Conservation (phyloP, 805 yeast species). For the Trichomonascus vanleenenianus region DNA sequence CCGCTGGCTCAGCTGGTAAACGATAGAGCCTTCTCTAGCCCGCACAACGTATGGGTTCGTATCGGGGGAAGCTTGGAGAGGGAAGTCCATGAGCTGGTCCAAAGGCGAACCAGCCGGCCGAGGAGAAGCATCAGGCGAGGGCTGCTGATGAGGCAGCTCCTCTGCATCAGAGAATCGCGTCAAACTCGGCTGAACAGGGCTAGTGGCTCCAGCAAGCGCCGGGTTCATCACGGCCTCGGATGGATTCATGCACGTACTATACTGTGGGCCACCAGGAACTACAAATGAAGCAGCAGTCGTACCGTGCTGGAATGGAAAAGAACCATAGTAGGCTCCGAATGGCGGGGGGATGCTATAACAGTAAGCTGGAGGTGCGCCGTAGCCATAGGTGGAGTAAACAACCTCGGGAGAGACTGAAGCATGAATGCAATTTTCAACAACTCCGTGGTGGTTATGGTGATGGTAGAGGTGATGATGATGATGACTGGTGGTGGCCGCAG, state of each 20-base stretch:
- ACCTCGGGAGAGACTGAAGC: background rate
- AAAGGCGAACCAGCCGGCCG: background rate
- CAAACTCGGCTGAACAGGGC: no score
- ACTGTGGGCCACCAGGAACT: no score
- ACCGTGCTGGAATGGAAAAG: background rate
- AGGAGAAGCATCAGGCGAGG: background rate
- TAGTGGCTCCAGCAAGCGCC: no score
- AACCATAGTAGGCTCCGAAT: no score
- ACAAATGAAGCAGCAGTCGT: background rate
- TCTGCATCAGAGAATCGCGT: background rate
- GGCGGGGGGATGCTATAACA: no score
- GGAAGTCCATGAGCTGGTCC: background rate
- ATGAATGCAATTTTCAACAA: no score
- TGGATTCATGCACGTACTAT: conserved; percentile 3
- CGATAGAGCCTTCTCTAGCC: background rate
- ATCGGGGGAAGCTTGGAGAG: background rate
- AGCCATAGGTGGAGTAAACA: background rate
- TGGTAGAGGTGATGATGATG: no score
- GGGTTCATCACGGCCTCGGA: background rate
- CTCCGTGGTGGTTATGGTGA: no score
- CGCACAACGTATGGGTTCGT: no score
- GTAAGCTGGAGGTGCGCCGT: background rate
- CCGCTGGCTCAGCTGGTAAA: conserved; percentile 3
- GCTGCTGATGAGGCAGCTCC: background rate
- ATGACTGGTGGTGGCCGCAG: background rate